Conservation (phyloP, 176 grass and related monocot genomes). For the Olyra latifolia region DNA sequence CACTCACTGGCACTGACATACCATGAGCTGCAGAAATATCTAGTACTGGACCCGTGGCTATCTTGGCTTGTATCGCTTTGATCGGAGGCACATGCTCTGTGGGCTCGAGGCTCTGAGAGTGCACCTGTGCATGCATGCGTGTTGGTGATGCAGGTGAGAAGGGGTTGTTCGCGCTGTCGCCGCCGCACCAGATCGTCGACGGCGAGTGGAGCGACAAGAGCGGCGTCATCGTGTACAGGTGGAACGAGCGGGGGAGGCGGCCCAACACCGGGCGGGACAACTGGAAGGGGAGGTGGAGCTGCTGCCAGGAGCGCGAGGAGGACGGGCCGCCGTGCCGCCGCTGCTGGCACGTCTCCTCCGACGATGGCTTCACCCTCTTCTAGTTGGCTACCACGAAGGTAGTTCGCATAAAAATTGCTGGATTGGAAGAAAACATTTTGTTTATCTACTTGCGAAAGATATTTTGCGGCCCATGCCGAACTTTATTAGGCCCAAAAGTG, state of each 20-base stretch:
- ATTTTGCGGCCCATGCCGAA: too few species aligned
- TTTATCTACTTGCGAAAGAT: neutral
- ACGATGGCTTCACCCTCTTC: conserved; percentile 74
- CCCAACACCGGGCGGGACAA: conserved; percentile 59
- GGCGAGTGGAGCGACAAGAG: conserved; percentile 88
- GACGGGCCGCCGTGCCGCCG: conserved; percentile 55
- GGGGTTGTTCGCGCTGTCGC: conserved; percentile 66
- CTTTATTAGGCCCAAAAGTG: too few species aligned
- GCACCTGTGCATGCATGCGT: too few species aligned
- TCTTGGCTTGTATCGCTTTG: neutral
- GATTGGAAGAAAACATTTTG: neutral
- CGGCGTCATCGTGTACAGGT: conserved; percentile 75
- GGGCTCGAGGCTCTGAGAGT: neutral
- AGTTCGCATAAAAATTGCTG: neutral
- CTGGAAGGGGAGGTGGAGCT: conserved; percentile 82
- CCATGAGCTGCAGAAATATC: neutral
- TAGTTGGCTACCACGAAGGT: conserved; percentile 6
- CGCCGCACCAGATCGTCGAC: conserved; percentile 81
- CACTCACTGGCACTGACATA: neutral
- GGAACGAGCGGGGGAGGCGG: conserved; percentile 56
- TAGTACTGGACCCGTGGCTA: neutral
- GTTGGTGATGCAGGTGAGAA: conserved; percentile 49
- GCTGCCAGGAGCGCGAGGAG: conserved; percentile 69
- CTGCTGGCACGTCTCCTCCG: conserved; percentile 67
- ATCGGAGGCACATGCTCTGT: too few species aligned